Conservation (phyloP, 768 basidiomycete genomes). For the Pleurotus tuber-regium region DNA sequence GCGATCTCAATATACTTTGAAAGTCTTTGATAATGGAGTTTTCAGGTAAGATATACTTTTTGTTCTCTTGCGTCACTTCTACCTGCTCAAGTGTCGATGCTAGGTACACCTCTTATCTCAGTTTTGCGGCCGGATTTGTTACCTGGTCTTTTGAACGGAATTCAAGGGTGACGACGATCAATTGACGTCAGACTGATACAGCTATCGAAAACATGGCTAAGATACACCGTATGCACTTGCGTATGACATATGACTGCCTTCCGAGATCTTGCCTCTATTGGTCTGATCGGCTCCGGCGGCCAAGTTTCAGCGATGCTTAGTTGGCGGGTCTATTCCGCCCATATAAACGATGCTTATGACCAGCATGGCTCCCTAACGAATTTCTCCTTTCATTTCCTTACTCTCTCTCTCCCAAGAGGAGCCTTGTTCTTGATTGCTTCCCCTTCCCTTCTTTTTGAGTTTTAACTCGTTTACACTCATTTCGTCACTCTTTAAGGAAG, state of each 20-base stretch:
- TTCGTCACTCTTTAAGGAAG: background rate
- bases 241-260: background rate
- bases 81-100: too few species aligned
- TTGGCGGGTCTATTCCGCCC: too few species aligned
- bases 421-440: background rate
- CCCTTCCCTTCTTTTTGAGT: background rate
- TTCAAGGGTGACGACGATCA: background rate
- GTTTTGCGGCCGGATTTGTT: too few species aligned
- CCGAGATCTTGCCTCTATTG: background rate
- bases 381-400: background rate
- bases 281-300: too few species aligned
- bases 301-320: too few species aligned
- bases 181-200: background rate
- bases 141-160: too few species aligned
- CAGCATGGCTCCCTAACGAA: background rate
- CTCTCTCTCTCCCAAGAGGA: slow-evolving; percentile 7
- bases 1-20: too few species aligned
- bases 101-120: too few species aligned
- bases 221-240: background rate
- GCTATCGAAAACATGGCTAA: background rate
- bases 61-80: too few species aligned
- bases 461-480: background rate
- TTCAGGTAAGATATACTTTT: too few species aligned
- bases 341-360: slow-evolving; percentile 2
- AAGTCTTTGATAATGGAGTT: too few species aligned